phyloP scores from a whole-genome alignment of 2,329 filamentous ascomycete genomes.

The Aspergillus tamarii region DNA sequence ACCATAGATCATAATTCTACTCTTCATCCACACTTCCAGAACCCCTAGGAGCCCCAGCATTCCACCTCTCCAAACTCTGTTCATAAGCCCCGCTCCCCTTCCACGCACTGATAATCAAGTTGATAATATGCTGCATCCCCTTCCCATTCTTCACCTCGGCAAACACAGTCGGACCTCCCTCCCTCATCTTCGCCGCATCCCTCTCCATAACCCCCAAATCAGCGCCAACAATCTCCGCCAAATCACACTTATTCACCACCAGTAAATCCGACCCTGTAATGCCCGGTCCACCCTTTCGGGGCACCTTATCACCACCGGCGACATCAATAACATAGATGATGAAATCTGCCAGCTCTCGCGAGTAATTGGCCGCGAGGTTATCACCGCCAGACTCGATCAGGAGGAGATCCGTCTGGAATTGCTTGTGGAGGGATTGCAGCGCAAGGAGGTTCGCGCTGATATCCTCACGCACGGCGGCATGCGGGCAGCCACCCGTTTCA shows the following conservation, averaged over 20 bases:
- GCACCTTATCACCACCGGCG: slow-evolving; percentile 93
- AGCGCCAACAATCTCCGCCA: slow-evolving; percentile 87
- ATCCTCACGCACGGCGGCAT: slow-evolving; percentile 96
- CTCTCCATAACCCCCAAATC: slow-evolving; percentile 93
- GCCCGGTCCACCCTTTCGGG: slow-evolving; percentile 90
- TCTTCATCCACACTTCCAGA: slow-evolving; percentile 33
- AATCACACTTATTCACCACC: slow-evolving; percentile 95
- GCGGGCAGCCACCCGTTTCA: slow-evolving; percentile 95
- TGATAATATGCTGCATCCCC: slow-evolving; percentile 82
- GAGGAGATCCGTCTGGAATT: slow-evolving; percentile 79
- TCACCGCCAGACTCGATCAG: slow-evolving; percentile 96
- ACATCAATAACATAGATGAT: slow-evolving; percentile 99
- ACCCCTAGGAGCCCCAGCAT: slow-evolving; percentile 41
- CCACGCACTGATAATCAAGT: slow-evolving; percentile 89
- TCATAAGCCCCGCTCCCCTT: slow-evolving; percentile 77
- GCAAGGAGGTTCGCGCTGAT: slow-evolving; percentile 92
- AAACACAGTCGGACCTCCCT: slow-evolving; percentile 93
- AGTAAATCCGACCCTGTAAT: slow-evolving; percentile 95
- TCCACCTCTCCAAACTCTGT: slow-evolving; percentile 48
- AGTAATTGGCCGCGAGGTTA: slow-evolving; percentile 97
- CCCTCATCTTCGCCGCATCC: slow-evolving; percentile 90
- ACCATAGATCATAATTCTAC: not conserved
- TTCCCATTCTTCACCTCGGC: slow-evolving; percentile 94
- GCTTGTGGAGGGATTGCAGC: slow-evolving; percentile 81
- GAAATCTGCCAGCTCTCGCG: slow-evolving; percentile 89